phyloP scores from a whole-genome alignment of 73 alveolate genomes.

The Tetrahymena thermophila region DNA sequence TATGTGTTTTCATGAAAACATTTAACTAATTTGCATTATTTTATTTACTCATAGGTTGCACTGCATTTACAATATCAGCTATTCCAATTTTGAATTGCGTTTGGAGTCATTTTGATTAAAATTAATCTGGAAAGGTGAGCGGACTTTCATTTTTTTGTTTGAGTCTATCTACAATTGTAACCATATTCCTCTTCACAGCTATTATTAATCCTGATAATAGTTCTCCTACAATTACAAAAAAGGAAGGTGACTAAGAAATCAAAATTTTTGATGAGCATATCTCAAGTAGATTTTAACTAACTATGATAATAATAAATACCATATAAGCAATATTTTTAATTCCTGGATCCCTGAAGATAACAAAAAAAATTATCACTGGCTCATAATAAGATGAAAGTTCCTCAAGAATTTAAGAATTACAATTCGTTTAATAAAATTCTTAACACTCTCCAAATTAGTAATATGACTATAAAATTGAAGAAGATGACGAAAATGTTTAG shows the following conservation, averaged over 20 bases:
- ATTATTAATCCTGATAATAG: neutral
- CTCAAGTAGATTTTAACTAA: neutral
- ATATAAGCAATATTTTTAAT: neutral
- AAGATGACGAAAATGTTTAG: neutral
- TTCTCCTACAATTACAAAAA: neutral
- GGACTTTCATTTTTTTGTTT: neutral
- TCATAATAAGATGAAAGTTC: neutral
- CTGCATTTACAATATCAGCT: neutral
- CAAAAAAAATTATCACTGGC: neutral
- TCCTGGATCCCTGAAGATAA: neutral
- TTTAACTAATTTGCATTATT: neutral
- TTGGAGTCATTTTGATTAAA: neutral
- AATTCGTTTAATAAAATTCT: neutral
- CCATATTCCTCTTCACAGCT: neutral
- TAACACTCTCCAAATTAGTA: neutral
- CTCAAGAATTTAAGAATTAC: neutral
- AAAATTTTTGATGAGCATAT: neutral
- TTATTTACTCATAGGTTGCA: neutral
- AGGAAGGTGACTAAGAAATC: neutral
- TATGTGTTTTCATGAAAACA: neutral
- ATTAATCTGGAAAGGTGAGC: neutral
- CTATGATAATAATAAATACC: neutral
- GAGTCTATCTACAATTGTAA: neutral
- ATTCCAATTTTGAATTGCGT: neutral
- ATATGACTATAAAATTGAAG: neutral